Percentiles rank a stretch among this genome's conserved stretches.
Conservation (phyloP, 2,329 filamentous ascomycete species). For the Chaetomium globosum region DNA sequence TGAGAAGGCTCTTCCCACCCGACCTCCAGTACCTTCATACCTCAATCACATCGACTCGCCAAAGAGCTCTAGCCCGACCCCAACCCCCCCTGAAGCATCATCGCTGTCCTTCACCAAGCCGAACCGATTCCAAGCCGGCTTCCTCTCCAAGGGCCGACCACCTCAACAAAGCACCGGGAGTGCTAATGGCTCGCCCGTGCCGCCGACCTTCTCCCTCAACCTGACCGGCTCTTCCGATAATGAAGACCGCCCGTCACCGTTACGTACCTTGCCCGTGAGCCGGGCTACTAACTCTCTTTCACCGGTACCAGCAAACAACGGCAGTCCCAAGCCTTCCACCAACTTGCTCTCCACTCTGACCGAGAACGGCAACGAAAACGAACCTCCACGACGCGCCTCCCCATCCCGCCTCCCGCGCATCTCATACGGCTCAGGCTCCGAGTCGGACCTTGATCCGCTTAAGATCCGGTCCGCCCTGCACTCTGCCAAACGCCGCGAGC, state of each 20-base stretch:
- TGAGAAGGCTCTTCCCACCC: slow-evolving; percentile 49
- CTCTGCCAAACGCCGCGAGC: slow-evolving; percentile 52
- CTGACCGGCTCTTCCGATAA: slow-evolving; percentile 58
- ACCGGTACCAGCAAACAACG: slow-evolving; percentile 41
- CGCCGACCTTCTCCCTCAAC: slow-evolving; percentile 60
- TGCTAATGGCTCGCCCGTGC: slow-evolving; percentile 63
- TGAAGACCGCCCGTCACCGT: slow-evolving; percentile 52
- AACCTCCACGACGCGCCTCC: slow-evolving; percentile 40
- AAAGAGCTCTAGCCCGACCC: slow-evolving; percentile 56
- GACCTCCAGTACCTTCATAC: slow-evolving; percentile 55
- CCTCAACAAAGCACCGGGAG: slow-evolving; percentile 45
- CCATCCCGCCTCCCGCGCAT: slow-evolving; percentile 31
- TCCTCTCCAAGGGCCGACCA: slow-evolving; percentile 64
- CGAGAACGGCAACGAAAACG: slow-evolving; percentile 44
- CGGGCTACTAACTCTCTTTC: slow-evolving; percentile 55
- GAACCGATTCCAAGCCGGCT: slow-evolving; percentile 85
- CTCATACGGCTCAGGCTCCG: slow-evolving; percentile 44
- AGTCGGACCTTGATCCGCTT: slow-evolving; percentile 55
- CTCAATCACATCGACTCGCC: slow-evolving; percentile 55
- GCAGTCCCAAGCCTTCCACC: slow-evolving; percentile 42
- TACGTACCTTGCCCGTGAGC: slow-evolving; percentile 55
- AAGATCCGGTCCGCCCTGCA: slow-evolving; percentile 61
- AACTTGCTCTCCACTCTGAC: slow-evolving; percentile 40
- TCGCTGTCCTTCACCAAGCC: slow-evolving; percentile 54
- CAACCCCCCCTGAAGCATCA: slow-evolving; percentile 55